phyloP scores from a whole-genome alignment of 768 basidiomycete species.

The Boletus pseudo-olivaceus region DNA sequence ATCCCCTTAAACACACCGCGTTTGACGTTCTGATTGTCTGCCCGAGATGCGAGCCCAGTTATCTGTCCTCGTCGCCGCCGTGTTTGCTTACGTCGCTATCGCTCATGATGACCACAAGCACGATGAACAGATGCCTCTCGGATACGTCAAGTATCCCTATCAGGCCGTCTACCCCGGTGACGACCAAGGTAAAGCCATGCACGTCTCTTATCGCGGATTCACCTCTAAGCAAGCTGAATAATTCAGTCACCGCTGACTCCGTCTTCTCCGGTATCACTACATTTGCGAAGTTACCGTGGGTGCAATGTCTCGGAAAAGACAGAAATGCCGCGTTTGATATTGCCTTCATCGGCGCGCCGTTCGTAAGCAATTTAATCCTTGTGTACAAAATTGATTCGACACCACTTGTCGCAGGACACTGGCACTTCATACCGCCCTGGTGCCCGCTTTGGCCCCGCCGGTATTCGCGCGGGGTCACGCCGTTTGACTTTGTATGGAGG shows the following conservation, averaged over 20 bases:
- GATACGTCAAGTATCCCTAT: slow-evolving; percentile 64
- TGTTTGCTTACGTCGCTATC: slow-evolving; percentile 26
- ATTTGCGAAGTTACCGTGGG: slow-evolving; percentile 86
- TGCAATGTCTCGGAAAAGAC: slow-evolving; percentile 69
- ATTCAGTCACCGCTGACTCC: slow-evolving; percentile 67
- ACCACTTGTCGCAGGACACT: slow-evolving; percentile 45
- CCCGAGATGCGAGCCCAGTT: slow-evolving; percentile 23
- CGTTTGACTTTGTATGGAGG: slow-evolving; percentile 73
- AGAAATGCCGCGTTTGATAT: slow-evolving; percentile 64
- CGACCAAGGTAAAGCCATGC: slow-evolving; percentile 46
- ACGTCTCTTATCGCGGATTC: background rate
- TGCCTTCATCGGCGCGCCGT: slow-evolving; percentile 77
- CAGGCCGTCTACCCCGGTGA: slow-evolving; percentile 53
- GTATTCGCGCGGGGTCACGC: slow-evolving; percentile 76
- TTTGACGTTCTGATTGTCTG: background rate
- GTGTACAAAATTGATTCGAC: background rate
- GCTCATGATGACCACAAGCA: slow-evolving; percentile 42
- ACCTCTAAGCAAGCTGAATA: background rate
- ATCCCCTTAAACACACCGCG: too few species aligned
- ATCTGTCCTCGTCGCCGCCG: slow-evolving; percentile 24
- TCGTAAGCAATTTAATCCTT: slow-evolving; percentile 42
- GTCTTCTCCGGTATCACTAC: slow-evolving; percentile 81
- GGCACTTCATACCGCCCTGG: slow-evolving; percentile 78
- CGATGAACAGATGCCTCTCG: slow-evolving; percentile 58
- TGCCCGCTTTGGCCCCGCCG: slow-evolving; percentile 82